These are phyloP conservation scores for Akanthomyces lecanii DNA, from an alignment of 2,329 filamentous ascomycete species.

Conservation along the genomic window DNA sequence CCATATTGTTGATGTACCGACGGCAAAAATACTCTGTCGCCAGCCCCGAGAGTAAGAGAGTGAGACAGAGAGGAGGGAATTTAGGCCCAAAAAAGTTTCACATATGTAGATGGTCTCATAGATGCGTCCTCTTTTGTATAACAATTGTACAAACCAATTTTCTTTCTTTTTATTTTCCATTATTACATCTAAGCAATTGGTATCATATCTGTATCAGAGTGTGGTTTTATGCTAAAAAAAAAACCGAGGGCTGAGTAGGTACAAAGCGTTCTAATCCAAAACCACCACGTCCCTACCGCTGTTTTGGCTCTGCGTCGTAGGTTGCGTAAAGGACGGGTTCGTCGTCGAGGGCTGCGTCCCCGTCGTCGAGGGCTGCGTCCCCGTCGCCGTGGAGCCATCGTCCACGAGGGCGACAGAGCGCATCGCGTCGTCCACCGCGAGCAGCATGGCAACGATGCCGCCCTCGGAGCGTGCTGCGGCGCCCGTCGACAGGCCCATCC, in stretches of 20 bases:
- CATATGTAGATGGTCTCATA: neutral
- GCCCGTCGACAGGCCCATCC: constrained; percentile 45
- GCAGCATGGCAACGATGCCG: constrained; percentile 44
- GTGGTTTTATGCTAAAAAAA: neutral
- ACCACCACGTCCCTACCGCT: constrained; percentile 10
- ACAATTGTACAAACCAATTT: neutral
- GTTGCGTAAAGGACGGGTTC: neutral
- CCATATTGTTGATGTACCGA: neutral
- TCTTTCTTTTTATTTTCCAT: neutral
- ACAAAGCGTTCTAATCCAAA: constrained; percentile 8
- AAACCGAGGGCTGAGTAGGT: neutral
- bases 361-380: neutral
- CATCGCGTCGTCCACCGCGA: constrained; percentile 44
- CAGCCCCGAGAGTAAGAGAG: neutral
- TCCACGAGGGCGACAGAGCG: constrained; percentile 26
- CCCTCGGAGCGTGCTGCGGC: constrained; percentile 40
- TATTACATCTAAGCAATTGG: constrained; percentile 10
- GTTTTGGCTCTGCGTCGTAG: neutral
- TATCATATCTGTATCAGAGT: constrained; percentile 4
- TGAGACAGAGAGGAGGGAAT: neutral
- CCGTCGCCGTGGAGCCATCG: neutral
- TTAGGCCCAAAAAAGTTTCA: neutral
- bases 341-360: neutral
- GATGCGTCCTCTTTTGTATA: neutral
- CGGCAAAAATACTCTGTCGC: neutral